Conservation (phyloP, 768 basidiomycete genomes). For the Leccinum imitatum region DNA sequence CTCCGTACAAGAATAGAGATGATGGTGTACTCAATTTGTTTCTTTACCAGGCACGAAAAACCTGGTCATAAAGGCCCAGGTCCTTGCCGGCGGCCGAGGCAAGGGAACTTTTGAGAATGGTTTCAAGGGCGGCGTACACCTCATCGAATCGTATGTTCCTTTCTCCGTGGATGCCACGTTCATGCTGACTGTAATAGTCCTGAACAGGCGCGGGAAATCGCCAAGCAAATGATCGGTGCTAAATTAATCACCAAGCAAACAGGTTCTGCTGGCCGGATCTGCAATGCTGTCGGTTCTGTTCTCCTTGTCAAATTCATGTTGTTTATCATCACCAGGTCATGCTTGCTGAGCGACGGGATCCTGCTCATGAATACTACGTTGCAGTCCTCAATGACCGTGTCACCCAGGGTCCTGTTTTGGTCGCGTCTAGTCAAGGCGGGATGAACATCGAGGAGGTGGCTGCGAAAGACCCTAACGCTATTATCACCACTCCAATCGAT, state of each 20-base stretch:
- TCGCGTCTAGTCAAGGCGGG: slow-evolving; percentile 91
- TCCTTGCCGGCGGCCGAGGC: slow-evolving; percentile 96
- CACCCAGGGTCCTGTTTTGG: slow-evolving; percentile 85
- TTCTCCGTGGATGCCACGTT: not conserved
- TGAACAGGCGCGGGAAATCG: slow-evolving; percentile 83
- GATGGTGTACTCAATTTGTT: slow-evolving; percentile 2
- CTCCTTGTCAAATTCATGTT: not conserved
- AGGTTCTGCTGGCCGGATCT: slow-evolving; percentile 85
- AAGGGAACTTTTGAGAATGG: slow-evolving; percentile 97
- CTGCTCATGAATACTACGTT: slow-evolving; percentile 96
- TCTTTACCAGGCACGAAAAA: slow-evolving; percentile 57
- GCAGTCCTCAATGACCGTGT: slow-evolving; percentile 95
- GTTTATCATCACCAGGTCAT: slow-evolving; percentile 68
- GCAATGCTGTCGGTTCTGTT: slow-evolving; percentile 77
- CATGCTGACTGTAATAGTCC: slow-evolving; percentile 50
- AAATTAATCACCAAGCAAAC: slow-evolving; percentile 99
- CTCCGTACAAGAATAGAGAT: not conserved
- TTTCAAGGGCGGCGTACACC: slow-evolving; percentile 96
- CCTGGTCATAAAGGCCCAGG: slow-evolving; percentile 98
- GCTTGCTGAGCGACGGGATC: slow-evolving; percentile 93
- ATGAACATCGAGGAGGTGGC: slow-evolving; percentile 99
- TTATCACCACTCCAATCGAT: slow-evolving; percentile 92
- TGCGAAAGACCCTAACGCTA: slow-evolving; percentile 89
- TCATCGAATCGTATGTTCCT: slow-evolving; percentile 70
- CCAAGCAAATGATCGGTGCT: slow-evolving; percentile 90